A percentile compares a stretch with the other conserved stretches of the same genome.
phyloP scores from a whole-genome alignment of 345 rosid genomes.

The Eucalyptus curtisii region DNA sequence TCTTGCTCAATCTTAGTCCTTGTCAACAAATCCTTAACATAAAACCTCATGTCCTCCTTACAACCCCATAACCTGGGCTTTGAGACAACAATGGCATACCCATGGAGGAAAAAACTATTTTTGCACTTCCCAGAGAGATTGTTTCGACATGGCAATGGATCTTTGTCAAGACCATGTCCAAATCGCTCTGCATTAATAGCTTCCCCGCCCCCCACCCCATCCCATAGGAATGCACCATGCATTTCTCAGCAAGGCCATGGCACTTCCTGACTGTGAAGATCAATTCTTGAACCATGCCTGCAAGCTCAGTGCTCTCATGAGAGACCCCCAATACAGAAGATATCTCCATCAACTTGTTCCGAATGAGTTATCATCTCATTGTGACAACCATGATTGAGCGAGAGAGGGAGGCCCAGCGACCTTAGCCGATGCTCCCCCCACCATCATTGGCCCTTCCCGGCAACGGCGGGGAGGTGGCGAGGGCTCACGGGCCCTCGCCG shows the following conservation, averaged over 20 bases:
- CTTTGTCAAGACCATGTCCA: constrained; percentile 47
- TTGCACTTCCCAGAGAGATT: constrained; percentile 50
- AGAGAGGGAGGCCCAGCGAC: neutral
- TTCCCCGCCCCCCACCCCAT: constrained; percentile 71
- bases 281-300: neutral
- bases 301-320: constrained; percentile 20
- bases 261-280: constrained; percentile 13
- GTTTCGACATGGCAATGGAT: constrained; percentile 36
- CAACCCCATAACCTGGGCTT: constrained; percentile 40
- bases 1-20: constrained; percentile 6
- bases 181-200: constrained; percentile 90
- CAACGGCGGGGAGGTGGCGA: too few relatives aligned
- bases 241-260: constrained; percentile 53
- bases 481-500: too few relatives aligned
- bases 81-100: constrained; percentile 73
- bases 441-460: too few relatives aligned
- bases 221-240: constrained; percentile 50
- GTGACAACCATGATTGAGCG: constrained; percentile 34
- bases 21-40: constrained; percentile 60
- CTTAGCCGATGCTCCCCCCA: too few relatives aligned
- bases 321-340: constrained; percentile 38
- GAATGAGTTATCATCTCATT: constrained; percentile 61
- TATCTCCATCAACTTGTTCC: constrained; percentile 57
- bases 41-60: constrained; percentile 3
- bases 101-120: constrained; percentile 47